Percentiles rank a stretch among this genome's conserved stretches.
Conservation (phyloP, 805 yeast species). For the Tetrapisispora pingtungensis region DNA sequence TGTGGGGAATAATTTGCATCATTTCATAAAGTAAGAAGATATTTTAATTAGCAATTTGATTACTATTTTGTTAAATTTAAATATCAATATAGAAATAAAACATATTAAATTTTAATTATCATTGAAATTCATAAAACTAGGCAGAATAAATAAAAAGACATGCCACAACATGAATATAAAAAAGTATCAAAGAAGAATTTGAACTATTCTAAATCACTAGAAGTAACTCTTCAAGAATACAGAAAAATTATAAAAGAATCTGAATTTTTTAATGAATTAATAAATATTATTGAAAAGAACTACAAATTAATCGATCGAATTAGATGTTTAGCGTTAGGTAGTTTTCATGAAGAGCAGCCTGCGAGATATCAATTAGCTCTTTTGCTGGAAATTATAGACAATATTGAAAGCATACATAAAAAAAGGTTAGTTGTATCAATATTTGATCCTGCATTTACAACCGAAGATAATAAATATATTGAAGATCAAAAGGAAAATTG, state of each 20-base stretch:
- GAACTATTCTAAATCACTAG: background rate
- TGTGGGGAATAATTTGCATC: too few relatives aligned
- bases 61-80: too few relatives aligned
- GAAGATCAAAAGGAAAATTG: constrained; percentile 17
- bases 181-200: background rate
- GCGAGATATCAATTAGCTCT: constrained; percentile 62
- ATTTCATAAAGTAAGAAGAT: too few relatives aligned
- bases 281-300: constrained; percentile 9
- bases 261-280: constrained; percentile 22
- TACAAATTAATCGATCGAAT: constrained; percentile 24
- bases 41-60: too few relatives aligned
- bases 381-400: constrained; percentile 33
- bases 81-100: too few relatives aligned
- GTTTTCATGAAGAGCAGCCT: constrained; percentile 46
- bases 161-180: background rate
- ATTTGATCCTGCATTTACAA: constrained; percentile 57
- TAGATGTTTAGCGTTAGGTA: constrained; percentile 66
- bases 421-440: constrained; percentile 31
- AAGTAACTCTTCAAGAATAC: constrained; percentile 10
- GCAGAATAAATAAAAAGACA: too few relatives aligned
- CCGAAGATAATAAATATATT: constrained; percentile 35
- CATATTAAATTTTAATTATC: too few relatives aligned
- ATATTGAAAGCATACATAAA: background rate
- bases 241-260: constrained; percentile 20
- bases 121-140: too few relatives aligned